Evolutionary conservation across 345 rosid species (phyloP).

Genomic region (Mallotus nudiflorus): DNA sequence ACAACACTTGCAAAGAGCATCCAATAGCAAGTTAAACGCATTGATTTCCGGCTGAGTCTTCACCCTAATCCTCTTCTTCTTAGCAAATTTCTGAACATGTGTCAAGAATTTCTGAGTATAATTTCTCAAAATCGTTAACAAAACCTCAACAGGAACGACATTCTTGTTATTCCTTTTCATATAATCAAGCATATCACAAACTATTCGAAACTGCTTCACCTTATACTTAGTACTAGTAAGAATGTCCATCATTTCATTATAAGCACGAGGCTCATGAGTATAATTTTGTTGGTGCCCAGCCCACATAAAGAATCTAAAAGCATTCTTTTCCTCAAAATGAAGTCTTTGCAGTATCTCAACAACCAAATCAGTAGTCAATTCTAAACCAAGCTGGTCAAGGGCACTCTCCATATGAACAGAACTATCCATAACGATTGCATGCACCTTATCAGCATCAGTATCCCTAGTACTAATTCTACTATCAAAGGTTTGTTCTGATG

Average conservation of each 20-base stretch:
- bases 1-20: slow-evolving; percentile 85
- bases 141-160: slow-evolving; percentile 54
- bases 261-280: slow-evolving; percentile 59
- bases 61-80: slow-evolving; percentile 80
- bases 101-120: slow-evolving; percentile 77
- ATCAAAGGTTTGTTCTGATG: slow-evolving; percentile 16
- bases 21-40: slow-evolving; percentile 76
- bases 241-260: slow-evolving; percentile 77
- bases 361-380: slow-evolving; percentile 60
- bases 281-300: slow-evolving; percentile 61
- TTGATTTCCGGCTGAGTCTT: slow-evolving; percentile 89
- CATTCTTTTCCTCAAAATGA: slow-evolving; percentile 71
- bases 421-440: slow-evolving; percentile 39
- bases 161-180: slow-evolving; percentile 64
- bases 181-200: slow-evolving; percentile 81
- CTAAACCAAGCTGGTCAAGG: slow-evolving; percentile 50
- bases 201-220: slow-evolving; percentile 71
- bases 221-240: slow-evolving; percentile 81
- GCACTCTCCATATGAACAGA: slow-evolving; percentile 54
- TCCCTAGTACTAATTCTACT: slow-evolving; percentile 20
- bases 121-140: slow-evolving; percentile 55
- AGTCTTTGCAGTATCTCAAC: slow-evolving; percentile 62
- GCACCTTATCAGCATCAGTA: slow-evolving; percentile 48
- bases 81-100: slow-evolving; percentile 81
- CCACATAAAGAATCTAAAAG: slow-evolving; percentile 82